phyloP scores from a whole-genome alignment of 1,284 basidiomycete genomes.

The Cutaneotrichosporon mucoides region DNA sequence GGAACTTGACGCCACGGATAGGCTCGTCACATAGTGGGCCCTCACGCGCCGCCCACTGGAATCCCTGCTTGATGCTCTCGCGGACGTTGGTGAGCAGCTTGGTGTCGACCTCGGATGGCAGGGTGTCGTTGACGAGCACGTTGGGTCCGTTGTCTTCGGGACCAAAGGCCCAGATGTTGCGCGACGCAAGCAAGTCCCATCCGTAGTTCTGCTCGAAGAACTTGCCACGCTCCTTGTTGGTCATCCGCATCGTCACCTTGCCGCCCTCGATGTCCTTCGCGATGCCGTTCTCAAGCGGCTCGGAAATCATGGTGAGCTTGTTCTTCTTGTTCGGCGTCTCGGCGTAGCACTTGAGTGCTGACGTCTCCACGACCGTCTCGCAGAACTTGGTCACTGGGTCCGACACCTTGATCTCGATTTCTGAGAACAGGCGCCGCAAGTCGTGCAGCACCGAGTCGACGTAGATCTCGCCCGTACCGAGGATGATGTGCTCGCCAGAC shows the following conservation, averaged over 20 bases:
- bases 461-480: slow-evolving; percentile 96
- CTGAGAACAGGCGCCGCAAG: slow-evolving; percentile 82
- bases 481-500: slow-evolving; percentile 92
- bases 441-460: slow-evolving; percentile 98
- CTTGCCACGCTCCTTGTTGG: slow-evolving; percentile 83
- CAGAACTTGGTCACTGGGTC: slow-evolving; percentile 98
- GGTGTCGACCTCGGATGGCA: slow-evolving; percentile 94
- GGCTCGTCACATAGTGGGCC: slow-evolving; percentile 98
- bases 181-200: slow-evolving; percentile 94
- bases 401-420: slow-evolving; percentile 99
- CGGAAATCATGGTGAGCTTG: slow-evolving; percentile 95
- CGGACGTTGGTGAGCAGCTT: slow-evolving; percentile 82
- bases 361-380: slow-evolving; percentile 97
- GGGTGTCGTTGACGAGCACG: slow-evolving; percentile 88
- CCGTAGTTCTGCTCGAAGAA: slow-evolving; percentile 96
- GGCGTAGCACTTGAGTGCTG: slow-evolving; percentile 96
- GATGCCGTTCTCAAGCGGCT: slow-evolving; percentile 87
- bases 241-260: slow-evolving; percentile 86
- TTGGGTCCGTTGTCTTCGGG: slow-evolving; percentile 94
- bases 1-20: slow-evolving; percentile 97
- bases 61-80: slow-evolving; percentile 96
- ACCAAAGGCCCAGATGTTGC: slow-evolving; percentile 99
- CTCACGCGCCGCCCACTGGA: slow-evolving; percentile 98
- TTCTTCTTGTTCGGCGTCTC: slow-evolving; percentile 99
- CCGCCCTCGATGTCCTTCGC: slow-evolving; percentile 92